Conservation (phyloP, 768 basidiomycete genomes). For the Thelephora ganbajun region DNA sequence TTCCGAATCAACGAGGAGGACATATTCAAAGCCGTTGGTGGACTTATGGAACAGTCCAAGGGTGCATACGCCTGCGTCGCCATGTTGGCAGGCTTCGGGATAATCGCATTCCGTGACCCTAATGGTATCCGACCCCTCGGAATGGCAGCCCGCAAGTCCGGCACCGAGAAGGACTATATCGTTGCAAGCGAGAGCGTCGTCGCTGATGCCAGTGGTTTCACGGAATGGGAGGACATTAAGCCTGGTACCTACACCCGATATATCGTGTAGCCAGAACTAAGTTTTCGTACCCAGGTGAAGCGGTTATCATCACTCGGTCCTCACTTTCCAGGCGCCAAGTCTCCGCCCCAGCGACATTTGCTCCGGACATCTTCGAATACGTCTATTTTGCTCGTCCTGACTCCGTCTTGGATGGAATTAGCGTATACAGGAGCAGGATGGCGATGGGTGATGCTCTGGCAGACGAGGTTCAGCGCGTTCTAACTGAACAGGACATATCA, state of each 20-base stretch:
- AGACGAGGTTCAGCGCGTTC: constrained; percentile 65
- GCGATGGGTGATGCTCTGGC: constrained; percentile 97
- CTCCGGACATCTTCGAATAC: constrained; percentile 97
- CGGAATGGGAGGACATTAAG: constrained; percentile 85
- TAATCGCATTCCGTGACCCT: constrained; percentile 95
- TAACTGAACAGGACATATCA: constrained; percentile 49
- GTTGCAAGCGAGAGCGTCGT: constrained; percentile 95
- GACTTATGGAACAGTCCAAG: constrained; percentile 75
- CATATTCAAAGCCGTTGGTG: constrained; percentile 87
- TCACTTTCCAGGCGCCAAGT: constrained; percentile 67
- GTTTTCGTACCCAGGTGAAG: constrained; percentile 50
- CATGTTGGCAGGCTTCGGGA: constrained; percentile 98
- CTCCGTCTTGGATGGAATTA: constrained; percentile 93
- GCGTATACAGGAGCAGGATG: constrained; percentile 96
- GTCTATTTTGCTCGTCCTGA: constrained; percentile 98
- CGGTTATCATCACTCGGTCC: constrained; percentile 84
- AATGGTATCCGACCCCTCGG: constrained; percentile 95
- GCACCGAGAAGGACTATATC: constrained; percentile 61
- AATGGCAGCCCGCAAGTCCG: constrained; percentile 53
- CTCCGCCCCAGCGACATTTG: constrained; percentile 56
- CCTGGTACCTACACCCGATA: constrained; percentile 43
- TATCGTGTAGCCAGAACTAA: constrained; percentile 1
- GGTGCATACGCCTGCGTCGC: constrained; percentile 96
- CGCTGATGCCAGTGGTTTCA: constrained; percentile 84
- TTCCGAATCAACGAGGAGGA: constrained; percentile 99